A percentile compares a stretch with the other conserved stretches of the same genome.
Conservation (phyloP, 177 flowering plant species). For the Telopea speciosissima region DNA sequence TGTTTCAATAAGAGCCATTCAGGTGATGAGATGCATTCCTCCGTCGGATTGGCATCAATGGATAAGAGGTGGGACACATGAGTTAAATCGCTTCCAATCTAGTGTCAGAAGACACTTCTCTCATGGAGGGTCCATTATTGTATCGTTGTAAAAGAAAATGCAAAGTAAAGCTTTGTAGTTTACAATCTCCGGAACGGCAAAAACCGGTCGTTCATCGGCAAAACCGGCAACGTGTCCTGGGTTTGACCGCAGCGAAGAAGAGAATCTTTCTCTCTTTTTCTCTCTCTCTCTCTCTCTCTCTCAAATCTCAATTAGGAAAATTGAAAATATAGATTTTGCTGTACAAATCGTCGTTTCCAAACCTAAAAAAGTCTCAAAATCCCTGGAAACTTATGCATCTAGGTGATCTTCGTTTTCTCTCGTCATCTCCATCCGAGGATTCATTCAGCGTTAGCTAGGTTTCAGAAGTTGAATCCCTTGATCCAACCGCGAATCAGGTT, state of each 20-base stretch:
- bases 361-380: conserved; percentile 13
- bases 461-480: conserved; percentile 8
- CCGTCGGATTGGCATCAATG: no score
- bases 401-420: neutral
- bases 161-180: no score
- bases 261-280: no score
- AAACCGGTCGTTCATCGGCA: conserved; percentile 18
- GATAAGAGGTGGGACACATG: no score
- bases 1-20: no score
- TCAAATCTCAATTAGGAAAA: neutral
- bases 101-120: no score
- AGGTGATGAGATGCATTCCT: no score
- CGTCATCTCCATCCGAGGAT: conserved; percentile 3
- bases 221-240: conserved; percentile 21
- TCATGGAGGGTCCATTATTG: no score
- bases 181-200: conserved; percentile 22
- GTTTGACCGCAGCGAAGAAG: neutral
- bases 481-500: conserved; percentile 10
- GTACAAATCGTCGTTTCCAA: conserved; percentile 10
- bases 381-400: conserved; percentile 8
- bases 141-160: no score
- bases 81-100: no score
- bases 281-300: no score
- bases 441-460: conserved; percentile 9
- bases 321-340: conserved; percentile 10